These are phyloP conservation scores for Apiospora saccharicola DNA, from an alignment of 2,329 filamentous ascomycete genomes.

Conservation along the genomic window DNA sequence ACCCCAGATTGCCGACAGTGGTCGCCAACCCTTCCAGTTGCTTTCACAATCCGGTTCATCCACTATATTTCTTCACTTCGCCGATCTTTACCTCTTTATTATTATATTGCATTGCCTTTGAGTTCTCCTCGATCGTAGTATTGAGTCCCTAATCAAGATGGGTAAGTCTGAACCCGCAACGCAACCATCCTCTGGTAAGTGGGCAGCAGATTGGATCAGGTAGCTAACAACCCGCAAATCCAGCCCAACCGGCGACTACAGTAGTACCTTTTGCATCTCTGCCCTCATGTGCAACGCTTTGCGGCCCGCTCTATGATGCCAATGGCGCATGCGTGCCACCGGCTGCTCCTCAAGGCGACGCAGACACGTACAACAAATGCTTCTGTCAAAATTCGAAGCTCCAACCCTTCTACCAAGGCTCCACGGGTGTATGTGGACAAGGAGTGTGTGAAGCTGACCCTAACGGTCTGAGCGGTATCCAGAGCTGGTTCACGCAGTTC, in stretches of 20 bases:
- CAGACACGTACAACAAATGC: constrained; percentile 68
- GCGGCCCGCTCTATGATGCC: constrained; percentile 70
- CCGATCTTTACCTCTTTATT: neutral
- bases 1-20: neutral
- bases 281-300: constrained; percentile 67
- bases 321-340: constrained; percentile 75
- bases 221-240: neutral
- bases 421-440: constrained; percentile 68
- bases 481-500: constrained; percentile 73
- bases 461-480: constrained; percentile 63
- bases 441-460: constrained; percentile 56
- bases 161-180: neutral
- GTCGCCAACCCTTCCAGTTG: neutral
- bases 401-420: constrained; percentile 61
- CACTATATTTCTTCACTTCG: neutral
- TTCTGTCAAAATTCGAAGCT: constrained; percentile 75
- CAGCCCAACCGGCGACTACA: constrained; percentile 48
- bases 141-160: constrained; percentile 3
- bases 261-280: constrained; percentile 65
- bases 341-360: constrained; percentile 54
- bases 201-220: neutral
- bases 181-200: neutral
- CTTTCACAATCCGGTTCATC: neutral
- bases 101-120: neutral
- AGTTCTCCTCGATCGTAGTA: neutral